Evolutionary conservation across 2,329 filamentous ascomycete genomes (phyloP), one percentile per base, ranked within the genome.

Genomic region (Talaromyces piceae): DNA sequence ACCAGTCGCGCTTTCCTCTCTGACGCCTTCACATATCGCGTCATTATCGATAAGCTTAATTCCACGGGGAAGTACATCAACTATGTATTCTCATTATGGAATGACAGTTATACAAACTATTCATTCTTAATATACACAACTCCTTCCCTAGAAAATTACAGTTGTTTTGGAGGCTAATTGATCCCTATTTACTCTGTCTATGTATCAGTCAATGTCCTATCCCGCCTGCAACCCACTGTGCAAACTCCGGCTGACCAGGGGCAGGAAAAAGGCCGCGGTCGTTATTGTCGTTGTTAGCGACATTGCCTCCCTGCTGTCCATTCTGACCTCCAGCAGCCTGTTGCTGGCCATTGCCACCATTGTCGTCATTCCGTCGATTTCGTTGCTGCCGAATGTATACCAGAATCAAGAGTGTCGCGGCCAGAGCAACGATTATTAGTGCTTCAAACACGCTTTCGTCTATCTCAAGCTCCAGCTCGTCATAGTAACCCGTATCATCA

Each of bases 381-480:
- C 67, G 66, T 41, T 73, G 73, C 57, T 76, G 73, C 56, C 71
- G 69, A 47, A 93, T 91, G 68, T 90, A 95, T 13, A 97, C 77
- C 27, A 97, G 73, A 48, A 87, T 80, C 0, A 87, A 82, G 49
- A 97, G 75, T 1, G 83, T 82, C 12, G 83, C 82, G 0, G 87
- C 84, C 12, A 97, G 73, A 1, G 81, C 84, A 12, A 96, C 75
- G 55, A 98, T 94, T 41, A 95, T 74, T 22, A 96, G 70, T 41
- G 86, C 91, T 68, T 97, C 93, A 9, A 96, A 58, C 13, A 95
- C 73, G 11, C 88, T 87, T 44, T 90, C 88, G 47, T 91, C 87
- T 26, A 87, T 77, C 2, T 81, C 76, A 5, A 80, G 74, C 20
- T 77, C 77, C 16, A 83, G 70, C 2, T 84, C 83, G 47, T 86